Percentiles rank a stretch among this genome's conserved stretches.
These are phyloP conservation scores for Cercophora newfieldiana DNA, from an alignment of 495 filamentous ascomycete genomes.

Conservation along the genomic window DNA sequence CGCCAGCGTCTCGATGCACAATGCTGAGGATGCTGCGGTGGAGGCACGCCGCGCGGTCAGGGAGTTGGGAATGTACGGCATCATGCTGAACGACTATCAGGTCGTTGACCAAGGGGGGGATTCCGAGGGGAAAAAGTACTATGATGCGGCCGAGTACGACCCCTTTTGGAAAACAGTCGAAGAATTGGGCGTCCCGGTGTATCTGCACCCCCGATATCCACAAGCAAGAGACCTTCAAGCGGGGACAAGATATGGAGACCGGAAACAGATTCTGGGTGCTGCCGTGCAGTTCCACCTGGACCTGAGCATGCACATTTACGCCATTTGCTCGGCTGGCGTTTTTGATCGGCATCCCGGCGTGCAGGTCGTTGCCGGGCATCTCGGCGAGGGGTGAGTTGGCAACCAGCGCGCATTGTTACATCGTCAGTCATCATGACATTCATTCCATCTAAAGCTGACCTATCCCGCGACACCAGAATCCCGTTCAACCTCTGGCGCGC, in stretches of 20 bases:
- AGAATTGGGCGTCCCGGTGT: conserved; percentile 63
- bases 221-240: conserved; percentile 32
- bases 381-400: conserved; percentile 55
- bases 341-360: conserved; percentile 58
- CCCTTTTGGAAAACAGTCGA: conserved; percentile 57
- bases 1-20: conserved; percentile 44
- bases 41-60: conserved; percentile 59
- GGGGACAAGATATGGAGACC: conserved; percentile 26
- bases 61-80: conserved; percentile 57
- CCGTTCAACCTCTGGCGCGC: conserved; percentile 66
- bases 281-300: conserved; percentile 42
- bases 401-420: neutral
- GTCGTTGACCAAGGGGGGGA: conserved; percentile 23
- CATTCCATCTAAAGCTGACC: too few species aligned
- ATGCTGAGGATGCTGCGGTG: conserved; percentile 50
- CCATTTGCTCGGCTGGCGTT: conserved; percentile 37
- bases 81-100: conserved; percentile 60
- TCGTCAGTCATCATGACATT: neutral
- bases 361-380: conserved; percentile 61
- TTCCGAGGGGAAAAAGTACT: conserved; percentile 57
- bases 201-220: conserved; percentile 57
- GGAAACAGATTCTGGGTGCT: conserved; percentile 35
- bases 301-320: conserved; percentile 41
- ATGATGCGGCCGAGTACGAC: conserved; percentile 56
- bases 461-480: conserved; percentile 42